Percentiles rank a stretch among this genome's conserved stretches.
Conservation (phyloP, 2,329 filamentous ascomycete species). For the Hirsutella thompsonii region DNA sequence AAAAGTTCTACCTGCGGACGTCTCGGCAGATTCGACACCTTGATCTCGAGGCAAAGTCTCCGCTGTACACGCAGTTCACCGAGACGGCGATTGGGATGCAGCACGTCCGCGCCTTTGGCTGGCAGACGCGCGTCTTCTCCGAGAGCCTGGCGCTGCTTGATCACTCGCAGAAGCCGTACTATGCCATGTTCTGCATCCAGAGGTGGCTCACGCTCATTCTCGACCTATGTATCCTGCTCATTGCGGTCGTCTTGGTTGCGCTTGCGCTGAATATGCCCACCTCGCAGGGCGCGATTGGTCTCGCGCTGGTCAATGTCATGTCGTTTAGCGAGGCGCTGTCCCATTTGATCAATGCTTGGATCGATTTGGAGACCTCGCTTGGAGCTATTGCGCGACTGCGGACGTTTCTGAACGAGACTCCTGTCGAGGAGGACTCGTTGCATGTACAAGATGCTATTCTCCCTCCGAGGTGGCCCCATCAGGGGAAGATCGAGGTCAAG, state of each 20-base stretch:
- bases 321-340: slow-evolving; percentile 3
- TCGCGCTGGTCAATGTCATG: slow-evolving; percentile 5
- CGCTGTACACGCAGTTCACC: slow-evolving; percentile 26
- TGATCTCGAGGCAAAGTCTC: slow-evolving; percentile 39
- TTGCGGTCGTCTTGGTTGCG: slow-evolving; percentile 6
- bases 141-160: slow-evolving; percentile 29
- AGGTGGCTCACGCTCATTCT: slow-evolving; percentile 31
- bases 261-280: not conserved
- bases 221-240: slow-evolving; percentile 19
- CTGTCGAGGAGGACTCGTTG: not conserved
- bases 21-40: slow-evolving; percentile 41
- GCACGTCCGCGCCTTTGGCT: slow-evolving; percentile 13
- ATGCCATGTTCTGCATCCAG: slow-evolving; percentile 31
- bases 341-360: slow-evolving; percentile 2
- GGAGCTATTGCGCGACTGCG: slow-evolving; percentile 9
- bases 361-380: slow-evolving; percentile 9
- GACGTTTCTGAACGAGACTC: slow-evolving; percentile 2
- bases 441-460: not conserved
- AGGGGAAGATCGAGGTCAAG: slow-evolving; percentile 6
- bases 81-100: slow-evolving; percentile 18
- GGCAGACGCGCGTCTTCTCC: slow-evolving; percentile 17
- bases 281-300: slow-evolving; percentile 2
- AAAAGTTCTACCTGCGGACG: slow-evolving; percentile 27
- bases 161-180: slow-evolving; percentile 8
- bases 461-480: slow-evolving; percentile 5